These are phyloP conservation scores for Mycosphaerelloides madeirae DNA, from an alignment of 2,329 filamentous ascomycete species.

Conservation along the genomic window DNA sequence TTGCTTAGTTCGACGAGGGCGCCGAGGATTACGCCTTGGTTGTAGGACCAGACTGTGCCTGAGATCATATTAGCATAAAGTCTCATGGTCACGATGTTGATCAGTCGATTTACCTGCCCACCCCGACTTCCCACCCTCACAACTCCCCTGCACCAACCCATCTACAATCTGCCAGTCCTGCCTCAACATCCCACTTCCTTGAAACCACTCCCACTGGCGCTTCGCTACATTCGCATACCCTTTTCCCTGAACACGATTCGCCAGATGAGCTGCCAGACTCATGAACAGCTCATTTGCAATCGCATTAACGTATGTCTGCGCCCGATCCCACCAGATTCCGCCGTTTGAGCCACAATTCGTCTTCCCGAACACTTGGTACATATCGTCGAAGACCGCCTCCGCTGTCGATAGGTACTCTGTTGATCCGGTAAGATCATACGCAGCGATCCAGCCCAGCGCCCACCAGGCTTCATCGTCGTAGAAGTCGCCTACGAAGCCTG, in stretches of 20 bases:
- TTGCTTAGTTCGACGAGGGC: constrained; percentile 51
- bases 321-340: constrained; percentile 47
- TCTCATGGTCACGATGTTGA: no score
- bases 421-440: constrained; percentile 49
- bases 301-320: constrained; percentile 45
- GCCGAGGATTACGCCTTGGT: constrained; percentile 57
- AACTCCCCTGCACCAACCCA: constrained; percentile 38
- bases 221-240: constrained; percentile 45
- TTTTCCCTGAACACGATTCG: constrained; percentile 42
- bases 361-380: constrained; percentile 40
- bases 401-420: constrained; percentile 44
- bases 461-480: constrained; percentile 53
- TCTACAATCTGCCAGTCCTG: constrained; percentile 45
- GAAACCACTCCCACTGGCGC: constrained; percentile 49
- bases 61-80: no score
- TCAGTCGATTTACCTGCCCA: no score
- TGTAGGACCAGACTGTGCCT: constrained; percentile 42
- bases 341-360: constrained; percentile 30
- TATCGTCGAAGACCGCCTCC: constrained; percentile 44
- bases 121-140: no score
- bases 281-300: constrained; percentile 56
- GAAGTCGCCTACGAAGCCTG: no score
- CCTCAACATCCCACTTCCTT: not conserved
- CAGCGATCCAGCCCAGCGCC: constrained; percentile 50
- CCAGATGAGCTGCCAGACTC: constrained; percentile 50